These are phyloP conservation scores for Sordariomycetes sp. DNA, from an alignment of 2,329 filamentous ascomycete species.

Conservation along the genomic window DNA sequence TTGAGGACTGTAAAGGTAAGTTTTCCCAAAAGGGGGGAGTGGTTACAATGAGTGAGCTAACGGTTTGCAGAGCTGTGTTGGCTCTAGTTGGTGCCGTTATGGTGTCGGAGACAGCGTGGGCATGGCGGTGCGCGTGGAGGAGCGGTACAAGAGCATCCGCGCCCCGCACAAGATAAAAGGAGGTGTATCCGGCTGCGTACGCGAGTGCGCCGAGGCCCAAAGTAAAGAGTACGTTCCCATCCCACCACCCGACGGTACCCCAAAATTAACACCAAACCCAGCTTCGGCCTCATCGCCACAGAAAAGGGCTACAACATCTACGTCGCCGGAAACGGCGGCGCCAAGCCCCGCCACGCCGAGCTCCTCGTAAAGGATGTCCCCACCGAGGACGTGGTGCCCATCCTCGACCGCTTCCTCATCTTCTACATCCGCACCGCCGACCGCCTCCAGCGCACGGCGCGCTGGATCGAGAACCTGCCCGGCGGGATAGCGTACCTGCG, in stretches of 20 bases:
- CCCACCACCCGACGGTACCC: neutral
- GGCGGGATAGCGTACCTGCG: slow-evolving; percentile 76
- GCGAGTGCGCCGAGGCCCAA: slow-evolving; percentile 86
- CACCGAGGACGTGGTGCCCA: slow-evolving; percentile 69
- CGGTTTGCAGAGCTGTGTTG: slow-evolving; percentile 58
- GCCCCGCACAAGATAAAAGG: slow-evolving; percentile 86
- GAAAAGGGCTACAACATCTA: slow-evolving; percentile 93
- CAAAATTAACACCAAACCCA: slow-evolving; percentile 17
- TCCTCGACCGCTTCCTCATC: slow-evolving; percentile 81
- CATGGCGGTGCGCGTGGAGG: slow-evolving; percentile 78
- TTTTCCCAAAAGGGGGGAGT: neutral
- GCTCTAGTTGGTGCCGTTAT: slow-evolving; percentile 83
- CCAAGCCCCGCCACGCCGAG: slow-evolving; percentile 72
- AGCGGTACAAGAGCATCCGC: slow-evolving; percentile 87
- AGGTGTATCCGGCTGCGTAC: slow-evolving; percentile 81
- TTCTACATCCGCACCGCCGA: slow-evolving; percentile 93
- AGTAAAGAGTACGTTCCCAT: slow-evolving; percentile 65
- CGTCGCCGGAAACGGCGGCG: slow-evolving; percentile 80
- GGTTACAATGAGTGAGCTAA: neutral
- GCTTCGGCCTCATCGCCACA: slow-evolving; percentile 80
- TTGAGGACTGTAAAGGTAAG: slow-evolving; percentile 66
- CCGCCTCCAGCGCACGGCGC: slow-evolving; percentile 77
- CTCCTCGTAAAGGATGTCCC: slow-evolving; percentile 79
- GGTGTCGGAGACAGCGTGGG: slow-evolving; percentile 85
- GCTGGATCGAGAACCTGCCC: slow-evolving; percentile 77